phyloP scores from a whole-genome alignment of 192 early-diverging fungal genomes.

The Pecoramyces ruminantium region DNA sequence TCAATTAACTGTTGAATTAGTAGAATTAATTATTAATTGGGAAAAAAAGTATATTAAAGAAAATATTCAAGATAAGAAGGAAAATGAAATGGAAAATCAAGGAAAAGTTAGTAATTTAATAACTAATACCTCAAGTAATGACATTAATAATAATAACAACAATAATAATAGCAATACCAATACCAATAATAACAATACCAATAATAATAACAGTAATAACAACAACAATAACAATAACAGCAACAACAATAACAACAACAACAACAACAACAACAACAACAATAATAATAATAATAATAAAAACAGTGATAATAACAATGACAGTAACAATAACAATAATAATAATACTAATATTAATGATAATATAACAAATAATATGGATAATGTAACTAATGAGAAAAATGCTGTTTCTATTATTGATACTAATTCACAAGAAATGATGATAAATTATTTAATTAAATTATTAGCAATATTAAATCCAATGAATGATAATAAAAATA shows the following conservation, averaged over 20 bases:
- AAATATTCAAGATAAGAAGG: constrained; percentile 9
- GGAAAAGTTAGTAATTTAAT: not conserved
- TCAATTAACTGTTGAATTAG: constrained; percentile 70
- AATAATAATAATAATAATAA: no score
- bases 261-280: no score
- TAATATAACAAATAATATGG: no score
- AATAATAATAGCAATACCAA: not conserved
- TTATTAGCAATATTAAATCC: not conserved
- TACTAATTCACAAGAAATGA: not conserved
- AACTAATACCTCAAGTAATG: not conserved
- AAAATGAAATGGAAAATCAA: constrained; percentile 2
- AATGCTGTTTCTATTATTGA: not conserved
- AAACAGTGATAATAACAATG: no score
- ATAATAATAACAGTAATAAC: no score
- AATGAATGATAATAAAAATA: not conserved
- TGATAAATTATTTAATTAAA: not conserved
- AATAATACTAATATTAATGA: no score
- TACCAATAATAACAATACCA: no score
- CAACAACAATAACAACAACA: no score
- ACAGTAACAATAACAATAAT: no score
- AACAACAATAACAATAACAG: no score
- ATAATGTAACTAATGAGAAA: no score
- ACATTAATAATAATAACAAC: not conserved
- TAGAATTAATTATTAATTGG: constrained; percentile 82
- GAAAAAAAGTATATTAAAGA: constrained; percentile 47